Percentiles rank a stretch among this genome's conserved stretches.
Conservation (phyloP, 805 yeast genomes). For the Yarrowia porcina region DNA sequence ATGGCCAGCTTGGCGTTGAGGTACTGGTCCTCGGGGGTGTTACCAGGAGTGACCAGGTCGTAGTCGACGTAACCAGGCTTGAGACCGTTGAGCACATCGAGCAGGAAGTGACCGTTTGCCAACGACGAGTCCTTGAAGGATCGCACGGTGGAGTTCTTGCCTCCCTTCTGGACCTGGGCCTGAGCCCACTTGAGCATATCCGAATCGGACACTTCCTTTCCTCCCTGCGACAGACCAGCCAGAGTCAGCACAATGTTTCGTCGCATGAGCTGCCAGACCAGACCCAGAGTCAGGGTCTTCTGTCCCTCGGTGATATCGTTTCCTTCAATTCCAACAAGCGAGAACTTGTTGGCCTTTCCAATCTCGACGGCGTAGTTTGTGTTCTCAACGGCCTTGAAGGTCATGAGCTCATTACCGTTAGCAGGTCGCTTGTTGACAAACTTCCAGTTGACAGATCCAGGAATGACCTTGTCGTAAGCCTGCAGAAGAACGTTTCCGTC, state of each 20-base stretch:
- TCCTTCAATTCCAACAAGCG: constrained; percentile 96
- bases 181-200: constrained; percentile 96
- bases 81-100: constrained; percentile 87
- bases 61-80: constrained; percentile 98
- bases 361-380: constrained; percentile 98
- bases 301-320: constrained; percentile 95
- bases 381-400: constrained; percentile 94
- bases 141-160: constrained; percentile 67
- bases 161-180: constrained; percentile 78
- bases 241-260: constrained; percentile 87
- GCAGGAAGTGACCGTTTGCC: constrained; percentile 72
- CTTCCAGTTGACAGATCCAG: constrained; percentile 78
- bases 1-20: constrained; percentile 96
- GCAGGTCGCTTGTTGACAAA: constrained; percentile 83
- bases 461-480: constrained; percentile 93
- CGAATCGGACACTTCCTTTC: constrained; percentile 72
- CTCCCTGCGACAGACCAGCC: constrained; percentile 64
- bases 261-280: constrained; percentile 99
- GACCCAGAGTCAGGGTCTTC: constrained; percentile 80
- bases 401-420: constrained; percentile 67
- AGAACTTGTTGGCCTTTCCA: constrained; percentile 88
- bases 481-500: constrained; percentile 87
- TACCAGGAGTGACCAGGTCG: constrained; percentile 78
- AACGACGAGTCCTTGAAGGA: constrained; percentile 81
- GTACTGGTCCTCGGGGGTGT: constrained; percentile 77